Evolutionary conservation across 768 basidiomycete species (phyloP), one percentile per base, ranked within the genome.

Genomic region (Rhodotorula paludigena): DNA sequence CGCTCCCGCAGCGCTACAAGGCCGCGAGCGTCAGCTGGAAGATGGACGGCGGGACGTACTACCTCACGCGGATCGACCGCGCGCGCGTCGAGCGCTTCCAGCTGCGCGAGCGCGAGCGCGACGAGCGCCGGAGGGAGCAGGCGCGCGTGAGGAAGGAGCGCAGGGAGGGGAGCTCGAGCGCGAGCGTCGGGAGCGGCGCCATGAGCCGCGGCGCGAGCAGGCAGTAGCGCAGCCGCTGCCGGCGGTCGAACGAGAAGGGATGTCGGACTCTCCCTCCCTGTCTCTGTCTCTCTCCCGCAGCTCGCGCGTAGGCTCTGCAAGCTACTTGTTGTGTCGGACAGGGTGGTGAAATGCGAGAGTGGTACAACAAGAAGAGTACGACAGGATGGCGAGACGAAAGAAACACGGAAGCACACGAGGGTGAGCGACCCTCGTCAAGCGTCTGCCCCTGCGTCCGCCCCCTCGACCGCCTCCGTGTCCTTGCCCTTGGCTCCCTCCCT

Each of bases 21-120:
- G 39, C 58, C 28, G 64, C 60, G 7, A 58, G 59, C 23, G 72
- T 73, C 36, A 62, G 59, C 36, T 73, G 72, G 72, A 70, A 70
- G 44, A 60, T 39, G 56, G 72, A 64, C 14, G 68, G 68, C 7
- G 72, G 72, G 44, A 67, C 32, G 38, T 73, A 67, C 41, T 70
- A 33, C 21, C 36, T 67, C 35, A 44, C 38, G 9, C 32, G 45
- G 45, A 54, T 72, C 21, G 57, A 68, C 28, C 38, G 70, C 20
- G 32, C 7, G 6, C 18, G 39, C 35, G 39, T 70, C 7, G 47
- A 61, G 59, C 47, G 63, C 38, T 69, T 59, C 35, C 36, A 47
- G 38, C 15, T 32, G 38, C 30, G 33, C 41, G 62, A 68, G 39
- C 3, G 35, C 18, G 53, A 57, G 57, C 35, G 60, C n/a, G 59